Percentiles rank a stretch among this genome's conserved stretches.
Conservation (phyloP, 805 yeast genomes). For the Pichia scutulata region DNA sequence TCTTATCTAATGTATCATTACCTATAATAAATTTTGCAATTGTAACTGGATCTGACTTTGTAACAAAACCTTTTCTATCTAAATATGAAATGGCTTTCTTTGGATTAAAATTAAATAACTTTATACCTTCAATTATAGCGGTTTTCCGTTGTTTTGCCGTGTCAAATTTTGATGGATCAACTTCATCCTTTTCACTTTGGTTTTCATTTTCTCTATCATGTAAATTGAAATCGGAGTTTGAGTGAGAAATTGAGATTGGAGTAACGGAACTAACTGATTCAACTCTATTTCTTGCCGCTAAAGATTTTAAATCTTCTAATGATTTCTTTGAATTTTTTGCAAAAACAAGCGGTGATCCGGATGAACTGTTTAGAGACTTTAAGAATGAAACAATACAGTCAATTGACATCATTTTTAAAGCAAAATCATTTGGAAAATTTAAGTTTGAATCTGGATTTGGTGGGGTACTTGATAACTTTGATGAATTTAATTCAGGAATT, state of each 20-base stretch:
- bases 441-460: conserved; percentile 49
- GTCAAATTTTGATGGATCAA: conserved; percentile 81
- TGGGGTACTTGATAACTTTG: conserved; percentile 45
- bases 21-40: conserved; percentile 68
- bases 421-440: conserved; percentile 70
- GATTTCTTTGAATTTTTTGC: background rate
- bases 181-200: conserved; percentile 33
- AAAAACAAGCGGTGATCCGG: conserved; percentile 44
- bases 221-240: conserved; percentile 16
- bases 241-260: conserved; percentile 16
- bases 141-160: conserved; percentile 76
- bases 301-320: conserved; percentile 7
- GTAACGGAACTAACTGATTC: conserved; percentile 24
- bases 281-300: conserved; percentile 4
- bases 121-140: conserved; percentile 67
- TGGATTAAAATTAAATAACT: conserved; percentile 78
- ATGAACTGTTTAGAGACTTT: conserved; percentile 79
- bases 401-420: conserved; percentile 74
- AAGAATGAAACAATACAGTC: conserved; percentile 75
- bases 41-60: conserved; percentile 49
- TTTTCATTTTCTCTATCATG: conserved; percentile 1
- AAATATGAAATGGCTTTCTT: conserved; percentile 66
- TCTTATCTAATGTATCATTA: conserved; percentile 70
- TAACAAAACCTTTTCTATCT: conserved; percentile 55
- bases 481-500: conserved; percentile 69